These are phyloP conservation scores for Colletotrichum sp. DNA, from an alignment of 2,329 filamentous ascomycete species.

Conservation along the genomic window DNA sequence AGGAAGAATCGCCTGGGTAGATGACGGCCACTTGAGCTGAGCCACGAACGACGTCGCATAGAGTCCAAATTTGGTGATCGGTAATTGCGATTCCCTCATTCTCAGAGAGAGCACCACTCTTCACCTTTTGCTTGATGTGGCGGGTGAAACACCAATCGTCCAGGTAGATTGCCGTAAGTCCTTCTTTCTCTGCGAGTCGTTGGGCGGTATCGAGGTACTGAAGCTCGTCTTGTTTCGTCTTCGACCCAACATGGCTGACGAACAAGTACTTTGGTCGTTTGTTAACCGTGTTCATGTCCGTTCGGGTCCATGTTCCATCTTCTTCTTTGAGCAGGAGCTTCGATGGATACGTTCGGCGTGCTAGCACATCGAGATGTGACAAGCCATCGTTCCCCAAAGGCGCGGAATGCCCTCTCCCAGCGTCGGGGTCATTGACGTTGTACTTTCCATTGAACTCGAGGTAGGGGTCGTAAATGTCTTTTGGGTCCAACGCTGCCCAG, in stretches of 20 bases:
- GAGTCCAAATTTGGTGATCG: neutral
- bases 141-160: neutral
- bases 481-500: neutral
- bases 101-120: neutral
- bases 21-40: neutral
- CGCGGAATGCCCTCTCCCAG: rapidly evolving
- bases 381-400: neutral
- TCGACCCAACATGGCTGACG: neutral
- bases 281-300: neutral
- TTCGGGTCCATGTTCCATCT: neutral
- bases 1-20: neutral
- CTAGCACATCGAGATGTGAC: neutral
- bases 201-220: neutral
- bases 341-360: neutral
- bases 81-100: neutral
- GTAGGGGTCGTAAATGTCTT: neutral
- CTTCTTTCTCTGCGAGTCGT: neutral
- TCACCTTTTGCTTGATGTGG: neutral
- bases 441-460: neutral
- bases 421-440: neutral
- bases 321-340: neutral
- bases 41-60: neutral
- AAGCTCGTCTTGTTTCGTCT: neutral
- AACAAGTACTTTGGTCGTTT: neutral
- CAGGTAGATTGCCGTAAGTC: neutral